Evolutionary conservation across 2,329 filamentous ascomycete genomes (phyloP), one percentile per base, ranked within the genome.

Genomic region (Epichloe coenophiala): DNA sequence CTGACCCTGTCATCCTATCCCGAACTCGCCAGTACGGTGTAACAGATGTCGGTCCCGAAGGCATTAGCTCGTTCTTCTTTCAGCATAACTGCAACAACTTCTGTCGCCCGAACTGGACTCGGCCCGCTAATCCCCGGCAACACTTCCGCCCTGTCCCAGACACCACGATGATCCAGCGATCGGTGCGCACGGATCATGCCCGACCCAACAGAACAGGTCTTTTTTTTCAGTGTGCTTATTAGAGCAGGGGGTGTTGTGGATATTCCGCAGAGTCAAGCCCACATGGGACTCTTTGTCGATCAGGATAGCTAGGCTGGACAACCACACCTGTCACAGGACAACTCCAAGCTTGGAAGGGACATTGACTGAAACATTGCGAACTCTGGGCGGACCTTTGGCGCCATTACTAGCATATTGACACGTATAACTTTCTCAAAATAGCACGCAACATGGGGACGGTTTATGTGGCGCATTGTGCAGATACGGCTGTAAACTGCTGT

Each of bases 1-100:
- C 69, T 0, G 68, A 72, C 55, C 69, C 68, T 0, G 68, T 68
- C 49, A 69, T 71, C 51, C 53, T 71, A 45, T 71, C 70, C 1
- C 63, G 57, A 6, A 57, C 46, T 4, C 55, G 60, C n/a, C 57
- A 66, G 8, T 70, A 65, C 45, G 68, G 68, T 19, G 61, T 65
- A 21, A 65, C 68, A 1, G 69, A 71, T 48, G 60, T 71, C 5
- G 68, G 68, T 3, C 53, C 60, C 5, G 47, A 61, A 0, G 68
- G 68, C 4, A 71, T 72, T 54, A 62, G 57, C 47, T 63, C 64
- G 1, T 71, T 71, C 55, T 71, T 70, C 57, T 58, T 57, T 45
- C 56, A 61, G 33, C 68, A 71, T 51, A 3, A 12, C 9, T 71
- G 68, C 57, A 65, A 61, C 45, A 41, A 47, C 5, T 67, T 53